A percentile compares a stretch with the other conserved stretches of the same genome.
Conservation (phyloP, 805 yeast species). For the Wickerhamomyces alni region DNA sequence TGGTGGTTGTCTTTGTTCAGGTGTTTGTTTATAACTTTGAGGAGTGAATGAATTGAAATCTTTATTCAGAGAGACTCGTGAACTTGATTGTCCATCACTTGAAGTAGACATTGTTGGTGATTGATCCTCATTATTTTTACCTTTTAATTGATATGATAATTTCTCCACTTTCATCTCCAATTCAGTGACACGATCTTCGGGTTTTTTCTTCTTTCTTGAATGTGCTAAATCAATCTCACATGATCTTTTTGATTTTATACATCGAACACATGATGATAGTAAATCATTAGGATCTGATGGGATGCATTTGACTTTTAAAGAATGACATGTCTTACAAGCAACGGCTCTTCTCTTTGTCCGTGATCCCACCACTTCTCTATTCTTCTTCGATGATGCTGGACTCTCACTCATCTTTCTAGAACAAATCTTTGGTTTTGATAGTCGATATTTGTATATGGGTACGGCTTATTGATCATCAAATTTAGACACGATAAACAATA, state of each 20-base stretch:
- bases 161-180: constrained; percentile 25
- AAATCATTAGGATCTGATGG: constrained; percentile 58
- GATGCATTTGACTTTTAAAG: constrained; percentile 78
- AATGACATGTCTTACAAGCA: constrained; percentile 73
- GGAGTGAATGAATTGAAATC: not conserved
- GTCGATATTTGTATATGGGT: no score
- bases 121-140: not conserved
- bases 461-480: no score
- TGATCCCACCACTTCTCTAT: no score
- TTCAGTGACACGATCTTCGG: constrained; percentile 22
- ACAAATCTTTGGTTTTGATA: no score
- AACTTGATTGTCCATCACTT: not conserved
- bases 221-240: constrained; percentile 68
- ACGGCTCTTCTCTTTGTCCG: constrained; percentile 36
- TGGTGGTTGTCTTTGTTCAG: no score
- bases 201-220: constrained; percentile 40
- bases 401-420: no score
- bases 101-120: constrained; percentile 1
- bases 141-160: constrained; percentile 15
- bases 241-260: constrained; percentile 52
- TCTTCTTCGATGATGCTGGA: no score
- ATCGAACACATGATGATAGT: constrained; percentile 65
- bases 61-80: not conserved
- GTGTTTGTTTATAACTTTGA: not conserved
- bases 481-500: no score